Percentiles rank a stretch among this genome's conserved stretches.
These are phyloP conservation scores for Lepidium sativum DNA, from an alignment of 345 rosid genomes.

Conservation along the genomic window DNA sequence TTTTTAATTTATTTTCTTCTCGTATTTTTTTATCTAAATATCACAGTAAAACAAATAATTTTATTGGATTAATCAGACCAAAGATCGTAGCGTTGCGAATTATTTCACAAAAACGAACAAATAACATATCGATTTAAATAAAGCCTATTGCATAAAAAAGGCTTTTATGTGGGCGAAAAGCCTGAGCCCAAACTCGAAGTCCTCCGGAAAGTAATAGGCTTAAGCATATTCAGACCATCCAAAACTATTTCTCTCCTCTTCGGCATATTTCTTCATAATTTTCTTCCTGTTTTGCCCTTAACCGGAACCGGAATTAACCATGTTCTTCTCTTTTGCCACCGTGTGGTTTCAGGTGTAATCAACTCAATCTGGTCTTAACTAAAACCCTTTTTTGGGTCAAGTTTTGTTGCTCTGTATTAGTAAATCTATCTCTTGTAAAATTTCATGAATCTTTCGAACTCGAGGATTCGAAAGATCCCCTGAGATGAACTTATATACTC, in stretches of 20 bases:
- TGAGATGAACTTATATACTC: constrained; percentile 43
- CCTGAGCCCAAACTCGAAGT: neutral
- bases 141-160: too few species aligned
- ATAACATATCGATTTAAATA: neutral
- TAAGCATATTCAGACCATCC: neutral
- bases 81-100: neutral
- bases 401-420: constrained; percentile 22
- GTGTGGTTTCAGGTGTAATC: too few species aligned
- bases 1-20: neutral
- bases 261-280: neutral
- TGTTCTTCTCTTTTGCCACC: too few species aligned
- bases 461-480: constrained; percentile 44
- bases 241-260: neutral
- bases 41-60: neutral
- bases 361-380: too few species aligned
- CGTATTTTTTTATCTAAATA: neutral
- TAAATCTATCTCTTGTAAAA: constrained; percentile 31
- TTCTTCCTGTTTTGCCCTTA: neutral
- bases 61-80: neutral
- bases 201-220: neutral
- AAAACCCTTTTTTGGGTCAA: too few species aligned
- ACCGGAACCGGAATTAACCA: neutral
- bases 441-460: constrained; percentile 29
- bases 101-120: too few species aligned
- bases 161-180: neutral